phyloP scores from a whole-genome alignment of 1,139 yeast species.

The Geotrichum restrictum region DNA sequence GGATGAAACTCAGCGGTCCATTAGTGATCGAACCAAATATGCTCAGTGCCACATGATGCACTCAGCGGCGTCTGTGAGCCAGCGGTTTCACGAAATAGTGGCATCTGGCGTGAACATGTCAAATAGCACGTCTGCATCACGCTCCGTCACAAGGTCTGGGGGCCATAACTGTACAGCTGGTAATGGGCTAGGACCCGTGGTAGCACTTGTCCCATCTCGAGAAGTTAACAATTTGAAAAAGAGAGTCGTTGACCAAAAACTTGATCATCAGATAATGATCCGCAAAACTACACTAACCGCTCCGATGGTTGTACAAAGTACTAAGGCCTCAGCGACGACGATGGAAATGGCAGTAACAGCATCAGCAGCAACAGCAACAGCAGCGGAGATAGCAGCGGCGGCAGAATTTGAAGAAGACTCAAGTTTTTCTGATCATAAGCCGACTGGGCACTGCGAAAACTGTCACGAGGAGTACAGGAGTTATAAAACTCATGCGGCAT shows the following conservation, averaged over 20 bases:
- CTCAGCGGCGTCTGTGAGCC: constrained; percentile 11
- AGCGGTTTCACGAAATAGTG: constrained; percentile 57
- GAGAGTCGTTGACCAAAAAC: constrained; percentile 37
- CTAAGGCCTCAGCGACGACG: not conserved
- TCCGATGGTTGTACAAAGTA: not conserved
- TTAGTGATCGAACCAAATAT: constrained; percentile 21
- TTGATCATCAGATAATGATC: constrained; percentile 17
- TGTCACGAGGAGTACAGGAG: constrained; percentile 82
- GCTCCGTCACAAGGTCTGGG: constrained; percentile 36
- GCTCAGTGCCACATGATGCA: constrained; percentile 1
- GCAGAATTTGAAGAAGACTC: not conserved
- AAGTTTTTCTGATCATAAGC: constrained; percentile 5
- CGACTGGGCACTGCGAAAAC: constrained; percentile 72
- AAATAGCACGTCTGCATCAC: constrained; percentile 44
- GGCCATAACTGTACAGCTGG: constrained; percentile 45
- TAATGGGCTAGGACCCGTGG: constrained; percentile 67
- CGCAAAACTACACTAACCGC: constrained; percentile 4
- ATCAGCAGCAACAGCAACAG: not conserved
- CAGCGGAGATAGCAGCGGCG: not conserved
- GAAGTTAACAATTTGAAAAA: constrained; percentile 59
- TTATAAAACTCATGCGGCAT: constrained; percentile 68
- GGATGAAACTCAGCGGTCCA: not conserved
- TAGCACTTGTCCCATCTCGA: constrained; percentile 64
- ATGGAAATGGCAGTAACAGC: not conserved
- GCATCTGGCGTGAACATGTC: constrained; percentile 80